Evolutionary conservation across 805 yeast species (phyloP), one percentile per base, ranked within the genome.

Genomic region (Blastobotrys americana): DNA sequence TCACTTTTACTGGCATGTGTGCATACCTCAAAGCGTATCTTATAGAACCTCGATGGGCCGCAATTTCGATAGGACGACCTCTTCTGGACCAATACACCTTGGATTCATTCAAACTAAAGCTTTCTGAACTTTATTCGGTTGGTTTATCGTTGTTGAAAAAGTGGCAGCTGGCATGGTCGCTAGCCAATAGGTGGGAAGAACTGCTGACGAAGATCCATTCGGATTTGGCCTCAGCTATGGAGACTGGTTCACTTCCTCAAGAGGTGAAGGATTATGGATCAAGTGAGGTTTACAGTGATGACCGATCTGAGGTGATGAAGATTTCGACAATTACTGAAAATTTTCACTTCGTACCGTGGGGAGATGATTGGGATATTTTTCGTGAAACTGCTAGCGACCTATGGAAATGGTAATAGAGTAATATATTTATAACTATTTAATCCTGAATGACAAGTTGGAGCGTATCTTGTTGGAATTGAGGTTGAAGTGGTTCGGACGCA

Each of bases 1-100:
- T 45, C 19, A 45, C 47, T 35, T 41, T 43, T n/a, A 46, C 48
- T 2, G 42, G 47, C 17, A 43, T 45, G 48, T 34, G 47, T 37
- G 23, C 49, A 3, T 45, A 45, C 21, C 22, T 45, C n/a, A 16
- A 44, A 23, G 48, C 47, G 17, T 33, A 34, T 21, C 40, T 42
- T 23, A 41, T 34, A 6, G 37, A 46, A 16, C 21, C 34, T 10
- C 25, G 21, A 19, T 6, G 39, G 43, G 3, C 36, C 13, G 5
- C 31, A 16, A 33, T 33, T 4, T 41, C 35, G n/a, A 4, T 16
- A 18, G 25, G 16, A 22, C 13, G 39, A 8, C 31, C 16, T 20
- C 27, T 22, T 20, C 16, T 22, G 17, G 25, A 27, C 10, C 17
- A 23, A 39, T 20, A 16, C 43, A 5, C 10, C n/a, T 18, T 20